These are phyloP conservation scores for Aspergillus aculeatinus DNA, from an alignment of 2,329 filamentous ascomycete genomes.

Conservation along the genomic window DNA sequence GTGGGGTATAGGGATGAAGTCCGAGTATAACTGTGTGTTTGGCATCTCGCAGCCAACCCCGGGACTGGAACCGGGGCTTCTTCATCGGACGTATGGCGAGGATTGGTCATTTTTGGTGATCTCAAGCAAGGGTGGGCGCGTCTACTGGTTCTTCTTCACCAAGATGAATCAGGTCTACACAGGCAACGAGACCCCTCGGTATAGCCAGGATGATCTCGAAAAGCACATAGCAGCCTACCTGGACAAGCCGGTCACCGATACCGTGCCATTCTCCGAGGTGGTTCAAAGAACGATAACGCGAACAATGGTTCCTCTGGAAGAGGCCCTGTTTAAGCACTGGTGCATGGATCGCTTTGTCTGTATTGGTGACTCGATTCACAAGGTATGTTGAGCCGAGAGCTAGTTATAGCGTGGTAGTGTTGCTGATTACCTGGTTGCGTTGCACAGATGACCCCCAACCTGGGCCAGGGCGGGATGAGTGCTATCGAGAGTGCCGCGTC, in stretches of 20 bases:
- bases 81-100: slow-evolving; percentile 6
- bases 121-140: slow-evolving; percentile 6
- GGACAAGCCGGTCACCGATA: not conserved
- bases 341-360: slow-evolving; percentile 5
- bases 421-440: not conserved
- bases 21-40: slow-evolving; percentile 17
- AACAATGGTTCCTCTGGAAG: slow-evolving; percentile 9
- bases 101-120: slow-evolving; percentile 4
- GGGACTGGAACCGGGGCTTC: slow-evolving; percentile 4
- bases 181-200: slow-evolving; percentile 1
- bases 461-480: slow-evolving; percentile 1
- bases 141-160: slow-evolving; percentile 15
- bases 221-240: not conserved
- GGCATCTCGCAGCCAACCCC: slow-evolving; percentile 11
- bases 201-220: slow-evolving; percentile 3
- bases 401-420: not conserved
- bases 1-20: slow-evolving; percentile 4
- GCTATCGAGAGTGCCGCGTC: slow-evolving; percentile 4
- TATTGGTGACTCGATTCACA: slow-evolving; percentile 14
- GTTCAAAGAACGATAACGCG: not conserved
- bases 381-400: slow-evolving; percentile 2
- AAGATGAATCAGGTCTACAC: slow-evolving; percentile 6
- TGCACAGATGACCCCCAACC: slow-evolving; percentile 1
- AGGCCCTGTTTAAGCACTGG: slow-evolving; percentile 9
- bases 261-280: not conserved